Percentiles rank a stretch among this genome's conserved stretches.
Conservation (phyloP, 345 rosid genomes). For the Dipteronia sinensis region DNA sequence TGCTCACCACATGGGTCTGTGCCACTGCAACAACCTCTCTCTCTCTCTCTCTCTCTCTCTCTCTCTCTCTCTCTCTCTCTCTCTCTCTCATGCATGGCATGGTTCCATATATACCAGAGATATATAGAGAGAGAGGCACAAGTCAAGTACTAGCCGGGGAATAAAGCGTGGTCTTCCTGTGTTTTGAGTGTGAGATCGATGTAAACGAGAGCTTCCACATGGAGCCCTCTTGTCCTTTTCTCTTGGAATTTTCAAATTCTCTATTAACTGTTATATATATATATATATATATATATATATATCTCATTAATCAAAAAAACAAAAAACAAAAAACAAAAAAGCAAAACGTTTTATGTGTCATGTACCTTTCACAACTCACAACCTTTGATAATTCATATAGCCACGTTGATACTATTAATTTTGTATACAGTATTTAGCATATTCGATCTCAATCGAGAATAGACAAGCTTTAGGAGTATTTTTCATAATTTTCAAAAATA, state of each 20-base stretch:
- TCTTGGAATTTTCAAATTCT: conserved; percentile 68
- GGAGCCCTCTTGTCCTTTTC: conserved; percentile 66
- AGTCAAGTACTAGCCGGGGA: conserved; percentile 29
- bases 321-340: too few species aligned
- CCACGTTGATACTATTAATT: background rate
- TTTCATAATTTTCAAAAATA: too few species aligned
- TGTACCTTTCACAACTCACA: background rate
- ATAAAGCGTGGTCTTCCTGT: conserved; percentile 41
- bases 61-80: conserved; percentile 1
- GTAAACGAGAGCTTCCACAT: conserved; percentile 54
- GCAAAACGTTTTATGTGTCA: background rate
- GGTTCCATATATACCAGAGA: background rate
- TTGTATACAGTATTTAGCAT: background rate
- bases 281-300: too few species aligned
- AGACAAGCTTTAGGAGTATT: background rate
- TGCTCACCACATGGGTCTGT: conserved; percentile 63
- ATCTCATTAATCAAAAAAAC: too few species aligned
- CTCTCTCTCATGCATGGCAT: background rate
- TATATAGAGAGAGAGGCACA: background rate
- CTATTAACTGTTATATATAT: background rate
- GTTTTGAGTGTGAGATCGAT: conserved; percentile 33
- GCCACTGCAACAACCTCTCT: background rate
- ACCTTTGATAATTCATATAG: background rate
- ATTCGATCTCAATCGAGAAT: too few species aligned
- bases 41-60: conserved; percentile 7